These are phyloP conservation scores for Cardamine resedifolia DNA, from an alignment of 345 rosid genomes.

Conservation along the genomic window DNA sequence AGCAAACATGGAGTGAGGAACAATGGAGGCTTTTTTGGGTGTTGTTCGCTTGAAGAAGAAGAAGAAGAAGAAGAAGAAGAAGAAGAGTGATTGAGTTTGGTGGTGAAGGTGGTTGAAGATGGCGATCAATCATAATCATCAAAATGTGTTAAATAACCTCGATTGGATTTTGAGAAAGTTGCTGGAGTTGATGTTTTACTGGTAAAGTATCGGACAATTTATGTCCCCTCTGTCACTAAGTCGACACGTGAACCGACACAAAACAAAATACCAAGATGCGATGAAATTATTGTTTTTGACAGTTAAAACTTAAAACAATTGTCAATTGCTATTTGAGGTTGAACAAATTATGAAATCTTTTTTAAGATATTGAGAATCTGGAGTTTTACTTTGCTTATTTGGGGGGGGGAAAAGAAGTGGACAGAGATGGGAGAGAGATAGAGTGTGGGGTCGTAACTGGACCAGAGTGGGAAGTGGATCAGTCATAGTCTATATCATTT, in stretches of 20 bases:
- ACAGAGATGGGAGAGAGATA: neutral
- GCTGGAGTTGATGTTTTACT: slow-evolving; percentile 34
- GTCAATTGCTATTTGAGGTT: slow-evolving; percentile 25
- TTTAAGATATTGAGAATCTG: slow-evolving; percentile 17
- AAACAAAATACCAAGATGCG: slow-evolving; percentile 2
- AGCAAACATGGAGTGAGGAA: slow-evolving; percentile 24
- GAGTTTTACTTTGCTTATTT: slow-evolving; percentile 30
- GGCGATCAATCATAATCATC: slow-evolving; percentile 50
- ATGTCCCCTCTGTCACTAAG: slow-evolving; percentile 31
- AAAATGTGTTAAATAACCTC: slow-evolving; percentile 1
- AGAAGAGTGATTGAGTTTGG: slow-evolving; percentile 42
- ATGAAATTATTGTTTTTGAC: slow-evolving; percentile 1
- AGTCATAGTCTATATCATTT: slow-evolving; percentile 30
- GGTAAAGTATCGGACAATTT: slow-evolving; percentile 34
- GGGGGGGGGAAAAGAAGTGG: neutral
- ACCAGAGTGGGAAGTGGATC: slow-evolving; percentile 33
- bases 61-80: slow-evolving; percentile 49
- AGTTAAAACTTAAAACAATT: slow-evolving; percentile 26
- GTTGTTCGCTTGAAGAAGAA: slow-evolving; percentile 50
- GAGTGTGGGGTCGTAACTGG: slow-evolving; percentile 18
- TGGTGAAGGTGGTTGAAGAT: slow-evolving; percentile 48
- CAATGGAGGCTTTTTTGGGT: slow-evolving; percentile 45
- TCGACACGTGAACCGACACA: slow-evolving; percentile 39
- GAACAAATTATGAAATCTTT: neutral
- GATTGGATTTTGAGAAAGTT: slow-evolving; percentile 24